A percentile compares a stretch with the other conserved stretches of the same genome.
Conservation (phyloP, 805 yeast species). For the Myxozyma mucilagina region DNA sequence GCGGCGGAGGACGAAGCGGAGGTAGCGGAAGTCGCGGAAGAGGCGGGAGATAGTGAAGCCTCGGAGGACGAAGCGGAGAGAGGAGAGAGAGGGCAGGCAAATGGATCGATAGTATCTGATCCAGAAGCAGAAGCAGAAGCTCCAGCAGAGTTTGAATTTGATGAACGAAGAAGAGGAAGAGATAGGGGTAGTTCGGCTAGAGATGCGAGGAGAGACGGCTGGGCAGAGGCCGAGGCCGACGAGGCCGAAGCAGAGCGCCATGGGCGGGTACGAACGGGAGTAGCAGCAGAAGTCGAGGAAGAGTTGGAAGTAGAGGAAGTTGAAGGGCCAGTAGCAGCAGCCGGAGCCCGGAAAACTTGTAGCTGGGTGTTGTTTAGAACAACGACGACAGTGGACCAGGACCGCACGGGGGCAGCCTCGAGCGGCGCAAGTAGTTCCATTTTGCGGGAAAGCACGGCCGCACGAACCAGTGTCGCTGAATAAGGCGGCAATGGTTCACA, state of each 20-base stretch:
- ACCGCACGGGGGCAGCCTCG: slow-evolving; percentile 62
- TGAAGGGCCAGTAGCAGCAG: not conserved
- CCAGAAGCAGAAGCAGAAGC: too few relatives aligned
- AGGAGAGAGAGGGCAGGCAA: slow-evolving; percentile 2
- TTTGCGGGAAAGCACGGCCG: slow-evolving; percentile 62
- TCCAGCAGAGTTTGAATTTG: not conserved
- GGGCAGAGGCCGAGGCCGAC: not conserved
- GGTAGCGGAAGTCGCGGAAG: slow-evolving; percentile 19
- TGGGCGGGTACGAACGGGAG: not conserved
- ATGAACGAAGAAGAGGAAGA: slow-evolving; percentile 7
- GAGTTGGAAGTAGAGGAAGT: not conserved
- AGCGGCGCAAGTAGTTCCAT: slow-evolving; percentile 77
- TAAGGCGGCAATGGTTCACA: slow-evolving; percentile 61
- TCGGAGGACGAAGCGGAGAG: slow-evolving; percentile 4
- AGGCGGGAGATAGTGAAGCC: slow-evolving; percentile 13
- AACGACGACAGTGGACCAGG: slow-evolving; percentile 69
- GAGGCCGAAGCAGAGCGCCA: slow-evolving; percentile 11
- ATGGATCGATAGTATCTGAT: slow-evolving; percentile 22
- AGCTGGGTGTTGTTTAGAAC: slow-evolving; percentile 87
- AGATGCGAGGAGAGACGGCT: not conserved
- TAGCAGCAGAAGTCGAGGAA: not conserved
- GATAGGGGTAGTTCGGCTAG: slow-evolving; percentile 6
- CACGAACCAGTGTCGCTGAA: slow-evolving; percentile 61
- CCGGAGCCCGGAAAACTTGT: slow-evolving; percentile 52
- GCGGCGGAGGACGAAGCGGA: slow-evolving; percentile 8